Evolutionary conservation across 2,329 filamentous ascomycete genomes (phyloP), one percentile per base, ranked within the genome.

Genomic region (Apiospora koreana): DNA sequence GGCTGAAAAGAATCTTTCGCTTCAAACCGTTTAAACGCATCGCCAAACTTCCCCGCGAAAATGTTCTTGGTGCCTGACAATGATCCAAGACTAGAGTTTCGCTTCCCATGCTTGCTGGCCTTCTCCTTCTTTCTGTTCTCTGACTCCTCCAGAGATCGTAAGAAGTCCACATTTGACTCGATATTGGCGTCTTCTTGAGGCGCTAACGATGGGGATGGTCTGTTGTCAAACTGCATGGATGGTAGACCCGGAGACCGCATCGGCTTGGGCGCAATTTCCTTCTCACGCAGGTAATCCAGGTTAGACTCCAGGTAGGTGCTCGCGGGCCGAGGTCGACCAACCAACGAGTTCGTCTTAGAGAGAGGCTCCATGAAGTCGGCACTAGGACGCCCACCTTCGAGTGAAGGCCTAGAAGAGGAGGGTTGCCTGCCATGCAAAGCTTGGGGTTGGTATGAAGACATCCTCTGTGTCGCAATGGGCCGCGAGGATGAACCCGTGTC

Each of bases 1-100:
- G 75, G 78, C 21, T 75, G 76, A 21, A 62, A 62, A 14, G 74
- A 78, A 70, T 75, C 74, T 71, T 85, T 87, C 31, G 84, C 86
- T 80, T 99, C 96, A 75, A 98, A 98, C 7, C 93, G 89, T 77
- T 95, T 94, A 83, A 98, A 98, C 3, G 95, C 95, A 76, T 98
- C 95, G 0, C 95, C 94, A 79, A 98, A 98, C 75, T 92, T 94
- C 31, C 94, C 93, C 6, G 91, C 92, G n/a, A 98, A 85, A 46
- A 97, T 89, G 70, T 90, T 93, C 80, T 96, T 97, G 35, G 92
- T 93, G 48, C 90, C 90, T 8, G 92, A 90, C 23, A 94, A 81
- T 0, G 92, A 90, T 69, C 92, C 86, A 1, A 97, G 81, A 79
- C 93, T 96, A 1, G 91, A 86, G 8, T 58, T 58, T 14, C 93